Evolutionary conservation across 371 early-diverging fungal species (phyloP).

Genomic region (Apophysomyces trapeziformis): DNA sequence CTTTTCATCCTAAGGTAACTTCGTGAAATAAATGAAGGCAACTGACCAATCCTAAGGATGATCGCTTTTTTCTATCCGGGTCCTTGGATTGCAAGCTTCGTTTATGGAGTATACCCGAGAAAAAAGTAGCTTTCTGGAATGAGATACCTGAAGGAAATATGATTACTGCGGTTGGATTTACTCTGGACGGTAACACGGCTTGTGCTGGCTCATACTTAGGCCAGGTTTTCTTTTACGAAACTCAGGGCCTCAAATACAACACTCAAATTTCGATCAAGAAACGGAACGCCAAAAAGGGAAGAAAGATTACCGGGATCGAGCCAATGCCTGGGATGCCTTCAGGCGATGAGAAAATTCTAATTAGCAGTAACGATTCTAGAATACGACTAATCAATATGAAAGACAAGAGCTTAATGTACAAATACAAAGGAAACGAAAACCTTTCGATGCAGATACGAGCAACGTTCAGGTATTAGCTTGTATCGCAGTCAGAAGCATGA

Average conservation of each 20-base stretch:
- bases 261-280: slow-evolving; percentile 78
- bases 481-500: background rate
- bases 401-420: slow-evolving; percentile 73
- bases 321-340: slow-evolving; percentile 53
- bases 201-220: slow-evolving; percentile 85
- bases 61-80: slow-evolving; percentile 80
- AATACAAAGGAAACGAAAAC: slow-evolving; percentile 81
- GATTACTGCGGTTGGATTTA: slow-evolving; percentile 83
- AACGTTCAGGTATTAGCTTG: slow-evolving; percentile 57
- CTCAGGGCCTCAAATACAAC: slow-evolving; percentile 75
- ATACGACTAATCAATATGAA: slow-evolving; percentile 76
- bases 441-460: slow-evolving; percentile 72
- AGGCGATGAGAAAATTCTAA: slow-evolving; percentile 61
- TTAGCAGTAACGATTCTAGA: slow-evolving; percentile 84
- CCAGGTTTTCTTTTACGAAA: slow-evolving; percentile 78
- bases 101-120: slow-evolving; percentile 84
- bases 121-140: slow-evolving; percentile 77
- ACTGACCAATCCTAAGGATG: slow-evolving; percentile 52
- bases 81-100: slow-evolving; percentile 83
- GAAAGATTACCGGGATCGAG: slow-evolving; percentile 80
- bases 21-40: background rate
- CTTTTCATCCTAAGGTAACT: slow-evolving; percentile 77
- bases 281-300: slow-evolving; percentile 55
- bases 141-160: slow-evolving; percentile 65
- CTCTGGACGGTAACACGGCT: slow-evolving; percentile 66